Evolutionary conservation across 73 alveolate genomes (phyloP).

Genomic region (Paramecium primaurelia): DNA sequence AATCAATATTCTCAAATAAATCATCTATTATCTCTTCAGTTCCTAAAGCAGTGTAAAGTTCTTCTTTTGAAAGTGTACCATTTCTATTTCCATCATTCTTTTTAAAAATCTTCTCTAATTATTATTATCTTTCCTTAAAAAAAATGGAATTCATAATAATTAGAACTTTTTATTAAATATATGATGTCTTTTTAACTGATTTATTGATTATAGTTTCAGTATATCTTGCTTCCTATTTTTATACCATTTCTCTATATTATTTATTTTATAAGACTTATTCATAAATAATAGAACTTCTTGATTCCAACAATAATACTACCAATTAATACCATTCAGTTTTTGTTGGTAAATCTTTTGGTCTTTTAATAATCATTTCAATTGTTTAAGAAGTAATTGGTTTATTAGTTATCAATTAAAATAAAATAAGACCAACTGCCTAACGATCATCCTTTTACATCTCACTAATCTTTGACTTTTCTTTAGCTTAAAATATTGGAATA

Average conservation of each 20-base stretch:
- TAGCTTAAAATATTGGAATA: neutral
- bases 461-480: neutral
- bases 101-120: neutral
- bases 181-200: neutral
- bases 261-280: neutral
- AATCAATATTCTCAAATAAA: neutral
- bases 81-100: neutral
- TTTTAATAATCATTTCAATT: neutral
- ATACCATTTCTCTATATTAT: neutral
- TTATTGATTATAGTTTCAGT: neutral
- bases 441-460: neutral
- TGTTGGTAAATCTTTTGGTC: neutral
- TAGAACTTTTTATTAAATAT: neutral
- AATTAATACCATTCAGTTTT: conserved; percentile 7
- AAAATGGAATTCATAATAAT: neutral
- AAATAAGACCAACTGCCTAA: neutral
- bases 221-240: neutral
- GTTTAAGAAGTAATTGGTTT: neutral
- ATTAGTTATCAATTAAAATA: neutral
- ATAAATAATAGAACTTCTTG: neutral
- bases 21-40: neutral
- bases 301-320: neutral
- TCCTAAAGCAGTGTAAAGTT: neutral
- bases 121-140: neutral
- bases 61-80: neutral